Percentiles rank a stretch among this genome's conserved stretches.
Conservation (phyloP, 768 basidiomycete genomes). For the Mycena indigotica region DNA sequence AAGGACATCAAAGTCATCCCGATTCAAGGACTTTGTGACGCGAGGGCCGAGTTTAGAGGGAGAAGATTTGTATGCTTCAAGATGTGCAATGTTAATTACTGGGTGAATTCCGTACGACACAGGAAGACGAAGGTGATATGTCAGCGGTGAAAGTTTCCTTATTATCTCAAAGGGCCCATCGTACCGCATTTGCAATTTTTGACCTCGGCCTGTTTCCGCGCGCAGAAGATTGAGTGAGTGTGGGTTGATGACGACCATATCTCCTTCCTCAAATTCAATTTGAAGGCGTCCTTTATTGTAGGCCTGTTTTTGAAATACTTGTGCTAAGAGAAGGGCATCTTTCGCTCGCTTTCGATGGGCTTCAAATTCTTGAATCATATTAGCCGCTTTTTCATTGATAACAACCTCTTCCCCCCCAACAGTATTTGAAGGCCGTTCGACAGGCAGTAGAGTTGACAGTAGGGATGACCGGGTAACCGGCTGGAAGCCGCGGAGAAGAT, state of each 20-base stretch:
- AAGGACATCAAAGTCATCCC: too few relatives aligned
- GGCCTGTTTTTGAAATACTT: constrained; percentile 1
- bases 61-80: too few relatives aligned
- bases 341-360: not conserved
- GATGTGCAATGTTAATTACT: too few relatives aligned
- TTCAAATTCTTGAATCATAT: constrained; percentile 1
- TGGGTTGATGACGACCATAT: constrained; percentile 22
- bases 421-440: not conserved
- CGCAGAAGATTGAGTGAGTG: constrained; percentile 19
- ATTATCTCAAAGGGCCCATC: constrained; percentile 26
- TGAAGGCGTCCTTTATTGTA: constrained; percentile 20
- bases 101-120: constrained; percentile 14
- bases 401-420: not conserved
- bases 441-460: not conserved
- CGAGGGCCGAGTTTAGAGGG: too few relatives aligned
- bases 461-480: constrained; percentile 20
- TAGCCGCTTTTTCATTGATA: not conserved
- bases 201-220: constrained; percentile 21
- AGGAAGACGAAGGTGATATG: constrained; percentile 18
- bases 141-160: constrained; percentile 21
- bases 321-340: constrained; percentile 6
- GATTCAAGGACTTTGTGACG: too few relatives aligned
- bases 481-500: constrained; percentile 28
- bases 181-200: constrained; percentile 19
- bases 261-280: constrained; percentile 20